Conservation (phyloP, 2,329 filamentous ascomycete species). For the Fusarium buharicum region DNA sequence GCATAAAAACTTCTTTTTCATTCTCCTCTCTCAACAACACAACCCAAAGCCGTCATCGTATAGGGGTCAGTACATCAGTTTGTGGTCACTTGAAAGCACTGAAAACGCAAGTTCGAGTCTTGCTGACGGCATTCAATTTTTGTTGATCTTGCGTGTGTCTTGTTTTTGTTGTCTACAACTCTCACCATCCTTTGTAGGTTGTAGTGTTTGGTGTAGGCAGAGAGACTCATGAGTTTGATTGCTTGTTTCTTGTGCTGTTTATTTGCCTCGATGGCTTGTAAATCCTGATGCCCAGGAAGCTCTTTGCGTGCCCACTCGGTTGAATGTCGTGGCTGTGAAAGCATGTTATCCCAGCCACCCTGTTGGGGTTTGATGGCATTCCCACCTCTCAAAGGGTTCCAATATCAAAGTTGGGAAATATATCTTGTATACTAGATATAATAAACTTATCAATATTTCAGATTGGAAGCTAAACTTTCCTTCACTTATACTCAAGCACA, state of each 20-base stretch:
- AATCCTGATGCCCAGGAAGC: neutral
- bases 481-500: too few relatives aligned
- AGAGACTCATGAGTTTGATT: neutral
- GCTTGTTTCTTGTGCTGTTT: neutral
- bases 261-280: neutral
- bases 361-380: neutral
- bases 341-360: neutral
- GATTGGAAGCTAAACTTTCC: too few relatives aligned
- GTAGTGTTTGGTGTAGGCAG: neutral
- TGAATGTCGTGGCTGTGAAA: neutral
- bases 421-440: too few relatives aligned
- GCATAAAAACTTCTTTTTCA: neutral
- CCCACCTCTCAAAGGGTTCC: too few relatives aligned
- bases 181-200: neutral
- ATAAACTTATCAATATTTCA: too few relatives aligned
- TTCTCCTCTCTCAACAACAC: neutral
- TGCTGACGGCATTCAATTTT: conserved; percentile 8
- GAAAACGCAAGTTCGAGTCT: conserved; percentile 26
- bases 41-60: conserved; percentile 15
- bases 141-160: neutral
- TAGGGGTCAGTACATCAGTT: conserved; percentile 24
- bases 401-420: too few relatives aligned
- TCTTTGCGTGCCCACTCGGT: neutral
- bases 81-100: conserved; percentile 14
- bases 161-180: conserved; percentile 1